These are phyloP conservation scores for Penicillium crustosum DNA, from an alignment of 2,329 filamentous ascomycete species.

Conservation along the genomic window DNA sequence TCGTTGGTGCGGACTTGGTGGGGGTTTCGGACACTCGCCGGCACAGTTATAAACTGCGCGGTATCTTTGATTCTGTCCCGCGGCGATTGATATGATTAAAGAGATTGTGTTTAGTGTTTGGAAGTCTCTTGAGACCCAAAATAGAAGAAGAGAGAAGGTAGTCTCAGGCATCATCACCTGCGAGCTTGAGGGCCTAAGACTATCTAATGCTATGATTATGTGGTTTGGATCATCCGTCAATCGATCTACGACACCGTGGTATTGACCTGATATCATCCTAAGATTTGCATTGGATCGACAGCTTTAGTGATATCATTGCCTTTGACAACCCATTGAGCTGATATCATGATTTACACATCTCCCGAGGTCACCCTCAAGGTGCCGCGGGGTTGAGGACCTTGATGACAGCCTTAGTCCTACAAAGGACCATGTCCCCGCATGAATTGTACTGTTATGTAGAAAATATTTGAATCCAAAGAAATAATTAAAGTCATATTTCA, in stretches of 20 bases:
- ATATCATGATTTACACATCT: too few species aligned
- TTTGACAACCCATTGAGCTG: neutral
- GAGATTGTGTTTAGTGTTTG: neutral
- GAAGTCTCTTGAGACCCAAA: neutral
- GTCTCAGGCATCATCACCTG: neutral
- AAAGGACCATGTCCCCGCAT: neutral
- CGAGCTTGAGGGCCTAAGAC: neutral
- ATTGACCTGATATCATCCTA: neutral
- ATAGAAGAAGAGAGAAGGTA: neutral
- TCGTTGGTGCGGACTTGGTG: neutral
- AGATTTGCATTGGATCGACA: neutral
- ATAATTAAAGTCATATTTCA: constrained; percentile 26
- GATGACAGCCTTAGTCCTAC: constrained; percentile 10
- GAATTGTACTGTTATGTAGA: neutral
- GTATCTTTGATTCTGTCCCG: neutral
- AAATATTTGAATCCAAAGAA: neutral
- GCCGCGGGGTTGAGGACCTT: constrained; percentile 23
- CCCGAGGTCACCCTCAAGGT: constrained; percentile 15
- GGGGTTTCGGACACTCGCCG: neutral
- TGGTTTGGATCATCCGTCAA: neutral
- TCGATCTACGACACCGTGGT: too few species aligned
- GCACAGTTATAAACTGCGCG: neutral
- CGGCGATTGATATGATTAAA: neutral
- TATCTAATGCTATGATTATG: neutral
- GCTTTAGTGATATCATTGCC: neutral